Percentiles rank a stretch among this genome's conserved stretches.
These are phyloP conservation scores for Stemphylium beticola DNA, from an alignment of 2,329 filamentous ascomycete genomes.

Conservation along the genomic window DNA sequence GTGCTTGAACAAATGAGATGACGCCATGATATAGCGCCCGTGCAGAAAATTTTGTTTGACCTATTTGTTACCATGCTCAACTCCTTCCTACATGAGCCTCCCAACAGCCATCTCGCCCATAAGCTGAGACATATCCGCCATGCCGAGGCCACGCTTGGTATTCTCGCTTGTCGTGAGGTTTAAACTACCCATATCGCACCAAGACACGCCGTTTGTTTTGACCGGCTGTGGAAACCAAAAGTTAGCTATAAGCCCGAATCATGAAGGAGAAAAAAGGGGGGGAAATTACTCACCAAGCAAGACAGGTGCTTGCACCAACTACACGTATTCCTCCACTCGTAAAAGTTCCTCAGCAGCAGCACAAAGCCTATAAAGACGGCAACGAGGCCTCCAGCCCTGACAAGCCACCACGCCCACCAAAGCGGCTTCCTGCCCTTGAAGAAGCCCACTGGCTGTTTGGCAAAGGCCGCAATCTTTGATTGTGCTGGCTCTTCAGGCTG, in stretches of 20 bases:
- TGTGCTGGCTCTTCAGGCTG: slow-evolving; percentile 9
- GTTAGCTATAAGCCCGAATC: slow-evolving; percentile 6
- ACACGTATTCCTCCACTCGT: slow-evolving; percentile 76
- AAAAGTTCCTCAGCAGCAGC: slow-evolving; percentile 88
- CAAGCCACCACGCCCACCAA: slow-evolving; percentile 98
- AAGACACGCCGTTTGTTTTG: slow-evolving; percentile 35
- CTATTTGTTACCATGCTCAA: too few species aligned
- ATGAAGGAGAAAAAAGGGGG: background rate
- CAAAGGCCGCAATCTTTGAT: slow-evolving; percentile 50
- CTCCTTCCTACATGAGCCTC: background rate
- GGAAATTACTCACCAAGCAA: slow-evolving; percentile 74
- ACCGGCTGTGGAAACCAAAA: slow-evolving; percentile 20
- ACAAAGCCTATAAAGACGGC: slow-evolving; percentile 86
- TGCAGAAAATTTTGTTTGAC: too few species aligned
- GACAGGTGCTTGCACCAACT: slow-evolving; percentile 94
- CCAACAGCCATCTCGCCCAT: slow-evolving; percentile 4
- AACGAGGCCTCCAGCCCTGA: slow-evolving; percentile 78
- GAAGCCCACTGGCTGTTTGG: slow-evolving; percentile 67
- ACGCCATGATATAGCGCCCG: too few species aligned
- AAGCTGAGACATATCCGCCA: background rate
- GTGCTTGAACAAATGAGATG: background rate
- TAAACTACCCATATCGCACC: slow-evolving; percentile 46
- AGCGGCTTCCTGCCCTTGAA: slow-evolving; percentile 91
- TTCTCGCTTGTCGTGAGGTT: slow-evolving; percentile 25
- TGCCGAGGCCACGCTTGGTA: slow-evolving; percentile 11